Base-by-base conservation (phyloP, 1,139 yeast species). In the Yamadazyma atlantica region DNA sequence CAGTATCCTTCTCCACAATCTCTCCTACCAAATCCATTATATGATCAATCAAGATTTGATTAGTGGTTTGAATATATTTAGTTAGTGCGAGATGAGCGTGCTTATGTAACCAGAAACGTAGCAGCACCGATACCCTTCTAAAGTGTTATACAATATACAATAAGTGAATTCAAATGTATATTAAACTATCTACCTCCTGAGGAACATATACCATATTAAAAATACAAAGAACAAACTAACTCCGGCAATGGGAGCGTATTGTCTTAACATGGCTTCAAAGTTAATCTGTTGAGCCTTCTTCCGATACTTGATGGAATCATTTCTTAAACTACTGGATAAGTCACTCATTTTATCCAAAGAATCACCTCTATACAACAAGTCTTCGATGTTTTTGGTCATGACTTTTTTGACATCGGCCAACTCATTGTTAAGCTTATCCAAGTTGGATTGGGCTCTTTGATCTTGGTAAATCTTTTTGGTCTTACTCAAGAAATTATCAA, bases 321-420 rank as follows among this genome's bases (percentile, higher is more conserved):
- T 79, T 53, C 88, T 80, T 59, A 92, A 74, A 35, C 83, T 77
- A 15, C 85, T 79, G 24, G 96, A 86, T 57, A 92, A 73, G 57
- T 92, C 97, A 45, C 89, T 82, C 95, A 92, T 87, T 48, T 80
- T 82, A 61, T 92, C 97, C 50, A 92, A 75, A 11, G 92, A 84
- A 56, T 92, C 97, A 10, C 99, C 99, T 55, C 99, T 76, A 62
- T 92, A 90, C 33, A 92, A 72, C 52, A 92, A 69, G 60, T 92
- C 98, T 58, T 92, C 97, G 41, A 92, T 92, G 60, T 92, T 92
- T 54, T 90, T 90, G 41, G 96, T 88, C 96, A 92, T 87, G 42
- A 92, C 95, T 51, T 86, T 81, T 50, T 92, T 89, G 35, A 94
- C 98, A 53, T 94, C 98, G 36, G 86, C 89, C 50, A 92, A 71